Percentiles rank a stretch among this genome's conserved stretches.
phyloP scores from a whole-genome alignment of 257 asterid genomes.

The Solanum medicagineum region DNA sequence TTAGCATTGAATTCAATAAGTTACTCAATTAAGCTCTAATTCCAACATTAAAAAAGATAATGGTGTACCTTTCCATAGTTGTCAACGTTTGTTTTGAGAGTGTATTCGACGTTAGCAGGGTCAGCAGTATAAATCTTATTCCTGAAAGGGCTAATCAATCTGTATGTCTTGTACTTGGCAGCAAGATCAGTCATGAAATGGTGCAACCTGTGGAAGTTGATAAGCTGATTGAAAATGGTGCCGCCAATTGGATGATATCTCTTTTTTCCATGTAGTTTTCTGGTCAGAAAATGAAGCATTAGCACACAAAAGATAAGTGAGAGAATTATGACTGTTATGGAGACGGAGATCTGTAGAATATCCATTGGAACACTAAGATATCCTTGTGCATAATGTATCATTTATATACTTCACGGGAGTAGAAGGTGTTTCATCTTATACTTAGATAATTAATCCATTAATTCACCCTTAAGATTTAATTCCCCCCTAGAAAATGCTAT shows the following conservation, averaged over 20 bases:
- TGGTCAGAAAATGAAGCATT: neutral
- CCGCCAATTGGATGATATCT: conserved; percentile 25
- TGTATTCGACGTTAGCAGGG: conserved; percentile 23
- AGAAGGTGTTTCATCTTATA: neutral
- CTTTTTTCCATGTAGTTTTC: neutral
- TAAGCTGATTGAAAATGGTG: conserved; percentile 19
- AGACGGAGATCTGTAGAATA: neutral
- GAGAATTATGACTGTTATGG: conserved; percentile 8
- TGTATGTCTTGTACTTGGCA: conserved; percentile 15
- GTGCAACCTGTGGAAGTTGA: conserved; percentile 22
- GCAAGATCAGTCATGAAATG: conserved; percentile 25
- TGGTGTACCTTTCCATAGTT: conserved; percentile 29
- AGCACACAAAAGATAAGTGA: conserved; percentile 2
- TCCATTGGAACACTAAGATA: neutral
- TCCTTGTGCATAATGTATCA: neutral
- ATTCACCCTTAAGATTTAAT: no score
- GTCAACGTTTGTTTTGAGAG: conserved; percentile 26
- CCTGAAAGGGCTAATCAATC: conserved; percentile 12
- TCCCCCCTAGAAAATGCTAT: no score
- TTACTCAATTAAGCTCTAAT: neutral
- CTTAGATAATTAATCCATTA: neutral
- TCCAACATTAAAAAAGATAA: neutral
- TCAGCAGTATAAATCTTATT: conserved; percentile 22
- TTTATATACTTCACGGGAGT: neutral
- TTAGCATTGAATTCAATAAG: neutral